Evolutionary conservation across 768 basidiomycete genomes (phyloP).

Genomic region (Psilocybe tampanensis): DNA sequence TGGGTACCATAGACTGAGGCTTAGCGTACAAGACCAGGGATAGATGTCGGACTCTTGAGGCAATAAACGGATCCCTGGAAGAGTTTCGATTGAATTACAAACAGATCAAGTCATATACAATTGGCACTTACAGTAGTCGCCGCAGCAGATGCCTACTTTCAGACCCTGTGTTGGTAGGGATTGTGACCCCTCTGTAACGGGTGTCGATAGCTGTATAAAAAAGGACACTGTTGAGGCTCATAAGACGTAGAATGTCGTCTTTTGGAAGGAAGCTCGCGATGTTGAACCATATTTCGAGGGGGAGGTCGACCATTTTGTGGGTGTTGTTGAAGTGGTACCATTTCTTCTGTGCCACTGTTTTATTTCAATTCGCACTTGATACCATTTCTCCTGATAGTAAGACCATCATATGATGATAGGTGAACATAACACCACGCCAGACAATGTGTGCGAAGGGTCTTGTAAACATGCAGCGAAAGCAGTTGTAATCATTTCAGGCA

Average conservation of each 20-base stretch:
- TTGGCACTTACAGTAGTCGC: background rate
- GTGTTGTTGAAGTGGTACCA: background rate
- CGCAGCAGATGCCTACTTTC: background rate
- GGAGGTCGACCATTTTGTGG: slow-evolving; percentile 3
- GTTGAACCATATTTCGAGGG: slow-evolving; percentile 7
- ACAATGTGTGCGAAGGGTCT: background rate
- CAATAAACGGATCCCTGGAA: slow-evolving; percentile 5
- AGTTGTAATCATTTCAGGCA: background rate
- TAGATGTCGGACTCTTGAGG: slow-evolving; percentile 1
- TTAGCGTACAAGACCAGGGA: background rate
- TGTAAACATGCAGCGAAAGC: background rate
- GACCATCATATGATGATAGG: background rate
- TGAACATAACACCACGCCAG: background rate
- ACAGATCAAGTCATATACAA: no score
- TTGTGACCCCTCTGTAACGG: background rate
- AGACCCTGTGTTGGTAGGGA: background rate
- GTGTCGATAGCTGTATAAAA: slow-evolving; percentile 2
- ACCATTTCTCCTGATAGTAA: background rate
- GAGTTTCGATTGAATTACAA: background rate
- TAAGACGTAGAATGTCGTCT: slow-evolving; percentile 1
- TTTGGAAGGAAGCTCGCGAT: slow-evolving; percentile 2
- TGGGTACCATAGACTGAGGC: slow-evolving; percentile 1
- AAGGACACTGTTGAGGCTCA: slow-evolving; percentile 3
- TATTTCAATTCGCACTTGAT: background rate
- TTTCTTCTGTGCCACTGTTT: background rate